Percentiles rank a stretch among this genome's conserved stretches.
Evolutionary conservation across 2,329 filamentous ascomycete genomes (phyloP).

Genomic region (Penicillium occitanis): DNA sequence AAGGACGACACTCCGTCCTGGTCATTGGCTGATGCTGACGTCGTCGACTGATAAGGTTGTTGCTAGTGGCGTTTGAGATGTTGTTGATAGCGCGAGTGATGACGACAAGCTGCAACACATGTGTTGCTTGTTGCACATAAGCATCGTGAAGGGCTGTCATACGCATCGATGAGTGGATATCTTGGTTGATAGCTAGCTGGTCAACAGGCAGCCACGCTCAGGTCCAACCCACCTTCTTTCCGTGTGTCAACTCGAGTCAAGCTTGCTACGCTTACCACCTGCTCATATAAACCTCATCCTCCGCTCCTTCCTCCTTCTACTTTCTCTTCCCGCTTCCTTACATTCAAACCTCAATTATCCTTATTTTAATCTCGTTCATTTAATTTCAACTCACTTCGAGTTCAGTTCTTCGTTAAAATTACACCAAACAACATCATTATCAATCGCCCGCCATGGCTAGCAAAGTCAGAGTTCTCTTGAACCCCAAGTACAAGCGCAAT

Average conservation of each 20-base stretch:
- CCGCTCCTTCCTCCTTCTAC: not conserved
- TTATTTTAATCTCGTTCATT: not conserved
- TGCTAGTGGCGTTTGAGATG: conserved; percentile 4
- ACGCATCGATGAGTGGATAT: not conserved
- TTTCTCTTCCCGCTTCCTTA: not conserved
- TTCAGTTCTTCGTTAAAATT: not conserved
- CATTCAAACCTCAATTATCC: too few relatives aligned
- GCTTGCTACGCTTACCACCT: not conserved
- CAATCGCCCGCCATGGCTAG: conserved; percentile 32
- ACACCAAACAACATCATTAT: not conserved
- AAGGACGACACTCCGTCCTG: not conserved
- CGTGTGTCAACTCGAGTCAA: not conserved
- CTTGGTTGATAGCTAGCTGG: not conserved
- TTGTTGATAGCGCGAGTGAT: not conserved
- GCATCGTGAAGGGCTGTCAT: conserved; percentile 1
- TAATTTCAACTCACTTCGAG: not conserved
- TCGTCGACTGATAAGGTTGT: conserved; percentile 10
- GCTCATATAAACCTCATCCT: conserved; percentile 12
- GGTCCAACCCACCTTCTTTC: conserved; percentile 1
- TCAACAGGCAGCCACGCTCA: conserved; percentile 11
- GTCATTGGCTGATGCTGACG: conserved; percentile 13
- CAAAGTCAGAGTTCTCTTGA: conserved; percentile 56
- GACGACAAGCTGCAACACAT: conserved; percentile 11
- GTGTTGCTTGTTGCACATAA: not conserved
- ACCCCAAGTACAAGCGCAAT: conserved; percentile 59